Conservation (phyloP, 106 monocot species). For the Platanthera guangdongensis region DNA sequence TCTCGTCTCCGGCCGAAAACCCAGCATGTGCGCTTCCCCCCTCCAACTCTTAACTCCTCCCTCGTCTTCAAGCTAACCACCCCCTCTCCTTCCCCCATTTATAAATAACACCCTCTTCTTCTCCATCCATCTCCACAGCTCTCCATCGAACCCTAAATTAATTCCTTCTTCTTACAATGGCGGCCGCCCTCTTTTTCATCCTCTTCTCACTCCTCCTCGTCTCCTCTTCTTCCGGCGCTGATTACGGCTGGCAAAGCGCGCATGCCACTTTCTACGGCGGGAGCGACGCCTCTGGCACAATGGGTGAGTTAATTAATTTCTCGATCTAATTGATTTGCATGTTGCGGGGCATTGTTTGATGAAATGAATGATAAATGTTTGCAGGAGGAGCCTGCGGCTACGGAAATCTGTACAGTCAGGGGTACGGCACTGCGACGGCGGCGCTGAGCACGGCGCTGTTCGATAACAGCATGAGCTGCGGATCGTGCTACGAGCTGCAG, state of each 20-base stretch:
- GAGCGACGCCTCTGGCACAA: conserved; percentile 40
- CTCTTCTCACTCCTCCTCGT: neutral
- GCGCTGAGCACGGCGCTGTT: conserved; percentile 42
- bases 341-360: neutral
- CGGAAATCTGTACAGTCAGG: conserved; percentile 41
- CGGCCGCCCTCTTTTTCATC: conserved; percentile 7
- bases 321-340: neutral
- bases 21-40: conserved; percentile 5
- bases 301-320: conserved; percentile 25
- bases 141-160: neutral
- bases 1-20: neutral
- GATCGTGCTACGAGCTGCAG: conserved; percentile 40
- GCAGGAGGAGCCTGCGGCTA: conserved; percentile 40
- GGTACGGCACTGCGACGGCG: conserved; percentile 45
- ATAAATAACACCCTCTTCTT: neutral
- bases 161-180: neutral
- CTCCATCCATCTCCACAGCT: neutral
- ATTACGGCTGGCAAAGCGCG: conserved; percentile 21
- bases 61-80: neutral
- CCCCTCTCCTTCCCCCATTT: neutral
- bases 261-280: conserved; percentile 59
- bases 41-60: conserved; percentile 2
- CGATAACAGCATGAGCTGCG: conserved; percentile 40
- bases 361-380: neutral
- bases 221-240: neutral